Base-by-base conservation (phyloP, 192 early-diverging fungal species). In the Lobosporangium transversale region DNA sequence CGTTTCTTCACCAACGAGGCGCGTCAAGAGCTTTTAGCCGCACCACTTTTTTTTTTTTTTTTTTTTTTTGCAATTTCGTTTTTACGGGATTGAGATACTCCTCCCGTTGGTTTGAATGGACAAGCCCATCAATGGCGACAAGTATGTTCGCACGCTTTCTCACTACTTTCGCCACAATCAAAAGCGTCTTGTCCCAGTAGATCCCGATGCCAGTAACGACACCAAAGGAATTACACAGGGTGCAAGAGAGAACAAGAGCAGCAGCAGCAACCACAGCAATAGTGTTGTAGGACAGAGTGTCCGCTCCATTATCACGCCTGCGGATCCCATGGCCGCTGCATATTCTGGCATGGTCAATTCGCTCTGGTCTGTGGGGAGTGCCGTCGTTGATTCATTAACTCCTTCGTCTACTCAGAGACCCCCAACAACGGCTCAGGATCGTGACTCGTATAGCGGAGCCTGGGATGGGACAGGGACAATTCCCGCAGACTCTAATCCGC, bases 141-240 rank as follows among this genome's bases (percentile, higher is more conserved):
- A 83, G 62, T 87, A 81, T 65, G 66, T 87, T 54, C 82, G 86
- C 61, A 87, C 82, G 14, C 58, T 87, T 14, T 70, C 82, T 26
- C 86, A 87, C 33, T 85, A 85, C 48, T 54, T 87, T 23, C 84
- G 83, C 47, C 55, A 81, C 7, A 87, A 87, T 60, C 80, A 85
- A 51, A 57, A 71, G 29, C 62, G 73, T n/a, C 65, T 87, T n/a
- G 53, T 79, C 5, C 55, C 56, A 17, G 20, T 49, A 30, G 29
- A 53, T 14, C 23, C 45, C 51, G 31, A 51, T 62, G 50, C n/a
- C 58, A 60, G 27, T 30, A 45, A 35, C 53, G 48, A 31, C 51
- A 66, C 31, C 47, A 58, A 61, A 20, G 56, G 27, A 12, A 50
- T n/a, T n/a, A 40, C 37, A 10, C 8, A 10, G 8, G 37, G 37